Evolutionary conservation across 2,329 filamentous ascomycete genomes (phyloP).

Genomic region (Aspergillus transmontanensis): DNA sequence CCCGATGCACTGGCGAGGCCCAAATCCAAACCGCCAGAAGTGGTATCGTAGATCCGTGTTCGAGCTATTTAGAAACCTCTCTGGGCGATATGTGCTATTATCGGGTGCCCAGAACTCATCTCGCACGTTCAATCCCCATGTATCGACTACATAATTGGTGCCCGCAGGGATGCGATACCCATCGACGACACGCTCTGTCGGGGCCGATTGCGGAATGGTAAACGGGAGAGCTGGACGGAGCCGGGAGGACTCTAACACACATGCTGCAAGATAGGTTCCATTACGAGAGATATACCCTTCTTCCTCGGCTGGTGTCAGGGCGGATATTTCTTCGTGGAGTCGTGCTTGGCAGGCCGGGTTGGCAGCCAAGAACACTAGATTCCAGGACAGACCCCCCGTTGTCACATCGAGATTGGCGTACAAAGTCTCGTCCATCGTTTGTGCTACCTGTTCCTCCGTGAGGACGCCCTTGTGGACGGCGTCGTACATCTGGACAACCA

Average conservation of each 20-base stretch:
- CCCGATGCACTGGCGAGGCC: conserved; percentile 48
- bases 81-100: conserved; percentile 36
- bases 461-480: conserved; percentile 24
- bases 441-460: conserved; percentile 34
- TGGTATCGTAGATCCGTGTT: conserved; percentile 33
- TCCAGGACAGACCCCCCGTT: conserved; percentile 47
- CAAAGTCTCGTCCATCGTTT: conserved; percentile 51
- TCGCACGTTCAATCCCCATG: conserved; percentile 3
- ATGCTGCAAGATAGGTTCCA: conserved; percentile 34
- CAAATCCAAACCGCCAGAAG: conserved; percentile 52
- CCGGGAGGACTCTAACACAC: conserved; percentile 44
- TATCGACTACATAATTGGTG: conserved; percentile 31
- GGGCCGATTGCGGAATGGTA: conserved; percentile 44
- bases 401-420: conserved; percentile 54
- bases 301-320: not conserved
- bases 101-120: conserved; percentile 43
- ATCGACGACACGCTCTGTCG: conserved; percentile 35
- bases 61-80: conserved; percentile 17
- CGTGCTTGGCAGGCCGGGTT: conserved; percentile 34
- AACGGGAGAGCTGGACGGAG: conserved; percentile 46
- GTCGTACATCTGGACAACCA: conserved; percentile 13
- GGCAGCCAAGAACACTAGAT: conserved; percentile 45
- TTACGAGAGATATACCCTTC: conserved; percentile 28
- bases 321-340: conserved; percentile 20
- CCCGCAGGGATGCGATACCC: conserved; percentile 41